phyloP scores from a whole-genome alignment of 179 eudicot species.

The Beta corolliflora region DNA sequence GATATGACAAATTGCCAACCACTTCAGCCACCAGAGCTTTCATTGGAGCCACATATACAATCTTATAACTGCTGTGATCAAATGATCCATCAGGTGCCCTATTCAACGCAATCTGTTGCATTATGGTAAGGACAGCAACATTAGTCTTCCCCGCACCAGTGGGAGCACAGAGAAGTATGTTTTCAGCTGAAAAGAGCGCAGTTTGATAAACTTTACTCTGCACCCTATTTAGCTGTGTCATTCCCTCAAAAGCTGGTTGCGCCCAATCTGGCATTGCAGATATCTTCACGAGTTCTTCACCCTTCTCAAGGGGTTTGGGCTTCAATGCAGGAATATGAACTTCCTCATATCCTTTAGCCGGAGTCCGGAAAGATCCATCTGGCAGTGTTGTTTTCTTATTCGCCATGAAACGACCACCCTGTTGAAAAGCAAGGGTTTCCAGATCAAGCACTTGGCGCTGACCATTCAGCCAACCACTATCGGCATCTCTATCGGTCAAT shows the following conservation, averaged over 20 bases:
- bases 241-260: conserved; percentile 88
- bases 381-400: conserved; percentile 68
- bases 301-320: conserved; percentile 64
- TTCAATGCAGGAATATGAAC: conserved; percentile 94
- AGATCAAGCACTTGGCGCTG: conserved; percentile 94
- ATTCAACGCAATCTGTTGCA: conserved; percentile 85
- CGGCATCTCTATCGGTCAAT: conserved; percentile 61
- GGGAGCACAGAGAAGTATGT: conserved; percentile 93
- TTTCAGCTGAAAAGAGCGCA: conserved; percentile 81
- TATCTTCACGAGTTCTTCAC: conserved; percentile 73
- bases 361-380: conserved; percentile 69
- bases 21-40: conserved; percentile 99
- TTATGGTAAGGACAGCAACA: conserved; percentile 96
- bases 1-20: conserved; percentile 86
- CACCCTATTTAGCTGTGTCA: conserved; percentile 93
- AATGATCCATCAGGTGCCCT: conserved; percentile 72
- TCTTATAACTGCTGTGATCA: conserved; percentile 70
- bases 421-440: conserved; percentile 68
- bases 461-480: conserved; percentile 82
- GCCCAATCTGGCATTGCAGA: conserved; percentile 96
- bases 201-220: conserved; percentile 93
- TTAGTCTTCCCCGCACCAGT: conserved; percentile 99
- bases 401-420: conserved; percentile 76
- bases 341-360: conserved; percentile 86
- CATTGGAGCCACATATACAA: conserved; percentile 99